These are phyloP conservation scores for Lanzia echinophila DNA, from an alignment of 2,329 filamentous ascomycete species.

Conservation along the genomic window DNA sequence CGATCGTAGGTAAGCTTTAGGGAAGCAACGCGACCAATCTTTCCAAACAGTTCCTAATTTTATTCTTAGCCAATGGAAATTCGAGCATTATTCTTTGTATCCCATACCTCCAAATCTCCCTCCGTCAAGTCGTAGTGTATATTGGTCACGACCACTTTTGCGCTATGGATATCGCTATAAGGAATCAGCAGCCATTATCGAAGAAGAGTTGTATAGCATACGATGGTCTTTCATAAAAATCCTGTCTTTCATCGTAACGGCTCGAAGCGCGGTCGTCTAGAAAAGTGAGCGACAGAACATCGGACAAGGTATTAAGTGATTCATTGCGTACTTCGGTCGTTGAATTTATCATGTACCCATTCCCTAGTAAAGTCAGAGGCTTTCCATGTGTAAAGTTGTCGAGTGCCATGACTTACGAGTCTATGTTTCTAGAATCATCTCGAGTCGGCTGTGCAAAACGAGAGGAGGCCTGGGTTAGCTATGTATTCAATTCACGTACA, in stretches of 20 bases:
- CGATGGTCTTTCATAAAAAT: not conserved
- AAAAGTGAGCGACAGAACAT: constrained; percentile 17
- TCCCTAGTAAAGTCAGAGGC: constrained; percentile 47
- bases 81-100: not conserved
- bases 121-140: constrained; percentile 87
- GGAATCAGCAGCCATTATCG: constrained; percentile 2
- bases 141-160: constrained; percentile 77
- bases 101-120: constrained; percentile 67
- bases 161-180: constrained; percentile 42
- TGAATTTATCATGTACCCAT: constrained; percentile 91
- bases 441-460: constrained; percentile 50
- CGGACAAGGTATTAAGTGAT: not conserved
- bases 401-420: constrained; percentile 49
- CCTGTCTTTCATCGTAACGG: constrained; percentile 3
- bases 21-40: constrained; percentile 65
- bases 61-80: constrained; percentile 10
- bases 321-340: constrained; percentile 54
- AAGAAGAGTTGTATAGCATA: not conserved
- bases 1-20: constrained; percentile 77
- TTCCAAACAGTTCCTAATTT: constrained; percentile 66
- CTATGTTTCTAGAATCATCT: constrained; percentile 59
- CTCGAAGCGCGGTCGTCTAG: constrained; percentile 20
- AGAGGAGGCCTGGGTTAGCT: constrained; percentile 39
- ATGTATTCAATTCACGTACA: constrained; percentile 36
- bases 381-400: not conserved